Percentiles rank a stretch among this genome's conserved stretches.
These are phyloP conservation scores for Entophlyctis luteolus DNA, from an alignment of 192 early-diverging fungal genomes.

Conservation along the genomic window DNA sequence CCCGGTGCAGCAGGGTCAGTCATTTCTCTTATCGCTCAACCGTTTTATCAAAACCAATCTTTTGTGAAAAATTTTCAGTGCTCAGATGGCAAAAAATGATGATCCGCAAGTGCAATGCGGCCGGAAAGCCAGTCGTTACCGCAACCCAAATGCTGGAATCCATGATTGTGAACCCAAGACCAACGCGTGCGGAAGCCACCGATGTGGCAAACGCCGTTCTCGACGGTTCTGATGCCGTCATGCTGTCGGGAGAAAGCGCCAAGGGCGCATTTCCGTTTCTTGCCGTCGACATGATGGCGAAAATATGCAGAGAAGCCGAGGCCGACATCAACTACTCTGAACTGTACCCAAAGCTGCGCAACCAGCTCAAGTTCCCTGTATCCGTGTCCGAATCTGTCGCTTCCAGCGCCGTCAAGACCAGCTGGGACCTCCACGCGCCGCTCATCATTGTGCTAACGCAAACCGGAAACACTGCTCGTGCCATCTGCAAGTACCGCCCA, in stretches of 20 bases:
- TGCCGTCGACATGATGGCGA: slow-evolving; percentile 90
- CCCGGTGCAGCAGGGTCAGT: slow-evolving; percentile 72
- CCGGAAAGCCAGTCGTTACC: slow-evolving; percentile 90
- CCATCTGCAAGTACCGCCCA: slow-evolving; percentile 92
- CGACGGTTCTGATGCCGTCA: slow-evolving; percentile 97
- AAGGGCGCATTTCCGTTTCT: slow-evolving; percentile 88
- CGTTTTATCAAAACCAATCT: neutral
- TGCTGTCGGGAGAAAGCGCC: slow-evolving; percentile 97
- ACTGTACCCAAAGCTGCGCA: slow-evolving; percentile 83
- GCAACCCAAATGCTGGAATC: slow-evolving; percentile 94
- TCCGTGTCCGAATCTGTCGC: slow-evolving; percentile 88
- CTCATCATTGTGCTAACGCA: slow-evolving; percentile 84
- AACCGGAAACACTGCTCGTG: slow-evolving; percentile 79
- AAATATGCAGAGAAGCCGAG: slow-evolving; percentile 88
- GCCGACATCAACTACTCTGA: slow-evolving; percentile 89
- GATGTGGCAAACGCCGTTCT: slow-evolving; percentile 98
- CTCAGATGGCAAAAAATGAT: slow-evolving; percentile 89
- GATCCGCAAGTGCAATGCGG: slow-evolving; percentile 94
- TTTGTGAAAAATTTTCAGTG: slow-evolving; percentile 22
- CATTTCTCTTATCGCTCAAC: neutral
- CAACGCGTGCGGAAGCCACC: slow-evolving; percentile 94
- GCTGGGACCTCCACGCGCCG: slow-evolving; percentile 37
- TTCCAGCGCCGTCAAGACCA: slow-evolving; percentile 66
- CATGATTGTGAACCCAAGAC: slow-evolving; percentile 80
- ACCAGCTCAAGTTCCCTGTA: slow-evolving; percentile 69